These are phyloP conservation scores for Eleusine indica DNA, from an alignment of 176 grass and related monocot species.

Conservation along the genomic window DNA sequence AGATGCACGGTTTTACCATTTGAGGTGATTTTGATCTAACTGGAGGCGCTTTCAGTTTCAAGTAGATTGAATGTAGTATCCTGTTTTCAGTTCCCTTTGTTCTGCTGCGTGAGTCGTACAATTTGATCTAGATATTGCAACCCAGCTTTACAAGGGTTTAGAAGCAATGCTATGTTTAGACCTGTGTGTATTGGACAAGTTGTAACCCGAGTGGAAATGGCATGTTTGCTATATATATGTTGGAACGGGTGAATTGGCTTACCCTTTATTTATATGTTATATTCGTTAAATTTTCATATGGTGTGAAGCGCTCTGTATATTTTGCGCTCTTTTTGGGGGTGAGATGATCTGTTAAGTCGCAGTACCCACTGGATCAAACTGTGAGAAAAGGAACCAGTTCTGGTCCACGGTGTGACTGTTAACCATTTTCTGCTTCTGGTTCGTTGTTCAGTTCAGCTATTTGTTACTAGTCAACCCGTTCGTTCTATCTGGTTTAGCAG, in stretches of 20 bases:
- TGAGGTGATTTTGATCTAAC: conserved; percentile 32
- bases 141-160: conserved; percentile 13
- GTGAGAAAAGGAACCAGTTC: too few species aligned
- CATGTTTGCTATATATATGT: conserved; percentile 5
- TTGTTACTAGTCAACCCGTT: too few species aligned
- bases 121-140: conserved; percentile 26
- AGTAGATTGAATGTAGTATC: conserved; percentile 10
- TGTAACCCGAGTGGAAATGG: conserved; percentile 24
- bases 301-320: neutral
- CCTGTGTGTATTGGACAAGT: conserved; percentile 5
- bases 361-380: neutral
- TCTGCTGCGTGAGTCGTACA: conserved; percentile 15
- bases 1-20: neutral
- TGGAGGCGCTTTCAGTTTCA: conserved; percentile 29
- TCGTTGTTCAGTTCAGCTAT: too few species aligned
- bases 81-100: neutral
- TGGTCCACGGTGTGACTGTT: too few species aligned
- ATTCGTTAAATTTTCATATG: neutral
- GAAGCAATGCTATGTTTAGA: neutral
- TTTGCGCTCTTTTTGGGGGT: neutral
- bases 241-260: neutral
- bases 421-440: too few species aligned
- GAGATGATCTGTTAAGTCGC: neutral
- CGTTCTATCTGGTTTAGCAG: too few species aligned
- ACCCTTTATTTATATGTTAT: neutral